Percentiles rank a stretch among this genome's conserved stretches.
Conservation (phyloP, 129 eudicot species). For the Dittrichia graveolens region DNA sequence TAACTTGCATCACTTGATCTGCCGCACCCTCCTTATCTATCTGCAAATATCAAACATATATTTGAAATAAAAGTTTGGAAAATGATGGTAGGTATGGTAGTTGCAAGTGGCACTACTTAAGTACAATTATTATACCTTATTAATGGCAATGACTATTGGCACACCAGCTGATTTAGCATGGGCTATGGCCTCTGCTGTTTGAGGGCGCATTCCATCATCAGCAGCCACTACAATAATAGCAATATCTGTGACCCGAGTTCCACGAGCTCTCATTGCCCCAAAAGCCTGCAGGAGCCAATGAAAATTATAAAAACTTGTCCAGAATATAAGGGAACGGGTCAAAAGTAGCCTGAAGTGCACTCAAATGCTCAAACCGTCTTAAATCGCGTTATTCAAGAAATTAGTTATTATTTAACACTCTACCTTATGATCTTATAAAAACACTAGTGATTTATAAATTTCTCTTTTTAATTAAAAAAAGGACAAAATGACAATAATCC, state of each 20-base stretch:
- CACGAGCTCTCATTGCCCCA: conserved; percentile 99
- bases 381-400: not conserved
- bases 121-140: conserved; percentile 52
- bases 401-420: not conserved
- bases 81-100: not conserved
- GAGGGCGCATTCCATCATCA: conserved; percentile 97
- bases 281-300: conserved; percentile 61
- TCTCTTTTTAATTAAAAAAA: not conserved
- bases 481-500: not conserved
- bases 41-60: conserved; percentile 40
- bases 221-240: conserved; percentile 98
- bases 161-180: conserved; percentile 98
- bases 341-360: not conserved
- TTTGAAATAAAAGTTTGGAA: not conserved
- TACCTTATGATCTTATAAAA: no score
- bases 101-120: conserved; percentile 16
- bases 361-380: not conserved
- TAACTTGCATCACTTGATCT: conserved; percentile 86
- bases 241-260: conserved; percentile 97
- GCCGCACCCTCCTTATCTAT: conserved; percentile 97
- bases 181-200: conserved; percentile 94
- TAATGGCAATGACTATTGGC: conserved; percentile 86
- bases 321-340: not conserved
- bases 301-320: not conserved
- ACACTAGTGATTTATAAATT: no score